Conservation (phyloP, 768 basidiomycete species). For the Leccinum imitatum region DNA sequence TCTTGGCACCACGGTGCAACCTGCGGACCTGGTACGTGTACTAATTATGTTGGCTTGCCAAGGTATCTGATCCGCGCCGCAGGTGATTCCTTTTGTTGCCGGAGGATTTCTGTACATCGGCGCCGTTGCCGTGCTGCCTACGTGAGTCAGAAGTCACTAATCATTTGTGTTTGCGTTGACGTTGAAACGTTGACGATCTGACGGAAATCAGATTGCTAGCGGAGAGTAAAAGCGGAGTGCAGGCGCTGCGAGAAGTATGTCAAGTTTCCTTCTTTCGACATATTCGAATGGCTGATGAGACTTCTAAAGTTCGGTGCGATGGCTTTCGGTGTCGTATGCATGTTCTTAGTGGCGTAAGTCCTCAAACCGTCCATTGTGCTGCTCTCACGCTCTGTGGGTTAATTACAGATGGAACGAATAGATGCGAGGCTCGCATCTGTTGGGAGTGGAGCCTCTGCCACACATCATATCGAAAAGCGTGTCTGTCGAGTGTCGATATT, state of each 20-base stretch:
- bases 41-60: slow-evolving; percentile 13
- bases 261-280: slow-evolving; percentile 10
- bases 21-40: slow-evolving; percentile 74
- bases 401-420: slow-evolving; percentile 76
- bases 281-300: slow-evolving; percentile 20
- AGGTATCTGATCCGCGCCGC: slow-evolving; percentile 15
- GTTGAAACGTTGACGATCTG: slow-evolving; percentile 5
- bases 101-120: slow-evolving; percentile 94
- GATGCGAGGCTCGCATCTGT: slow-evolving; percentile 23
- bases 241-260: slow-evolving; percentile 84
- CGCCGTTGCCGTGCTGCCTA: slow-evolving; percentile 87
- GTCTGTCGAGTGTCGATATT: background rate
- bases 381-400: slow-evolving; percentile 21
- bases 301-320: slow-evolving; percentile 79
- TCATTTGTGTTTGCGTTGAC: background rate
- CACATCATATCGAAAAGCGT: background rate
- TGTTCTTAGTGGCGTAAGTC: slow-evolving; percentile 90
- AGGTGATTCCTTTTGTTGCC: slow-evolving; percentile 89
- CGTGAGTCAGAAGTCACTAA: slow-evolving; percentile 50
- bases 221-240: slow-evolving; percentile 84
- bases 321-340: slow-evolving; percentile 87
- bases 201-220: slow-evolving; percentile 60
- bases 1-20: slow-evolving; percentile 77
- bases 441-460: slow-evolving; percentile 5
- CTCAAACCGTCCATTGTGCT: slow-evolving; percentile 13